Base-by-base conservation (phyloP, 257 asterid genomes). In the Ehretia macrophylla region DNA sequence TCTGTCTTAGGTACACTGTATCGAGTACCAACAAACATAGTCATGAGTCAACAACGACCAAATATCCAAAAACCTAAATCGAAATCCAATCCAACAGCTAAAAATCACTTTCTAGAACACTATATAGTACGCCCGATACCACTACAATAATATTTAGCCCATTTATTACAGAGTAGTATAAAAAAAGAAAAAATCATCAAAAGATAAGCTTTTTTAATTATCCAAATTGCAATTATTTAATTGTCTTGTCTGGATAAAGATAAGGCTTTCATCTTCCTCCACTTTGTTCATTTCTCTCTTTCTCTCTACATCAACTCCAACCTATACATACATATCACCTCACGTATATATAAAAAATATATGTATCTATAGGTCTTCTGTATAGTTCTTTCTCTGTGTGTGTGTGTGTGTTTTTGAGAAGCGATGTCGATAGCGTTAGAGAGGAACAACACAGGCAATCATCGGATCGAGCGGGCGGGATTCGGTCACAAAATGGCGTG, bases 241-340 rank as follows among this genome's bases (percentile, higher is more conserved):
- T 42, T 61, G 22, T 39, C 48, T 54, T 68, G 72, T 74, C 72
- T 75, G 83, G 91, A 83, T 83, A 81, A 77, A 81, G 88, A 77
- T 78, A 78, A 77, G 85, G 80, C 66, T 56, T 59, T 62, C 72
- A 50, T 71, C 72, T 42, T 51, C 60, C 63, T 17, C 22, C 17
- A 32, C 59, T 17, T 52, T 58, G 19, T 56, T 20, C 60, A 21
- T 22, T 19, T 62, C 40, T 59, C 58, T 55, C 59, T 62, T 35
- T 59, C 58, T 55, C 59, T 68, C 65, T 71, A 23, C 46, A 16
- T 54, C 19, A 62, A 47, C 63, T 23, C 45, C 35, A 17, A 47
- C 35, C 0, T 27, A 19, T 44, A n/a, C 10, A 4, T 32, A 49
- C 54, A 23, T 62, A 54, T 47, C 16, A 27, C 58, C 11, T n/a